phyloP scores from a whole-genome alignment of 169 alveolate species.

The Perkinsus olseni region DNA sequence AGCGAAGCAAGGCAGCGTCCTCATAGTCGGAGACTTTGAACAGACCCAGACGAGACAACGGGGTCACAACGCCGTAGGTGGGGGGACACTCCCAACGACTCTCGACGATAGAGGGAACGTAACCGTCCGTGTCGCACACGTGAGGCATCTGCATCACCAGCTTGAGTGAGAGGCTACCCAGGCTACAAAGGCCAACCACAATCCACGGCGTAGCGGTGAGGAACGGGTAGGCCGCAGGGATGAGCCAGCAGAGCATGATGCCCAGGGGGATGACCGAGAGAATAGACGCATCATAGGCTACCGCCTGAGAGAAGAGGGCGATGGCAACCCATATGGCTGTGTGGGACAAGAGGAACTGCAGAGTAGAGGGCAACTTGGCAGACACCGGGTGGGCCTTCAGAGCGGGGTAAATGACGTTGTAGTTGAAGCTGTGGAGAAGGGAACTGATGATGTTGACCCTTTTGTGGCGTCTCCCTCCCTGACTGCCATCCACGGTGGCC shows the following conservation, averaged over 20 bases:
- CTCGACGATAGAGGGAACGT: not conserved
- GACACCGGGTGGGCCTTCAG: not conserved
- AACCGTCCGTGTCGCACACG: not conserved
- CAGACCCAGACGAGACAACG: not conserved
- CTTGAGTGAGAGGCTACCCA: not conserved
- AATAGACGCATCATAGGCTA: not conserved
- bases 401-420: not conserved
- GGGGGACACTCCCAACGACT: not conserved
- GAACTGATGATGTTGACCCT: not conserved
- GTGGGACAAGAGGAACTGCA: not conserved
- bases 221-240: not conserved
- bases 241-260: not conserved
- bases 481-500: not conserved
- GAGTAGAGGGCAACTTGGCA: not conserved
- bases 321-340: not conserved
- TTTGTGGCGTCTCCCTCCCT: not conserved
- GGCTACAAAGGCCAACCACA: not conserved
- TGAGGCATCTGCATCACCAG: not conserved
- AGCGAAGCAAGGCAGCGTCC: not conserved
- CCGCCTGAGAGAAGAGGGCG: not conserved
- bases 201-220: not conserved
- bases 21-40: not conserved
- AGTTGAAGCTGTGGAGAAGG: not conserved
- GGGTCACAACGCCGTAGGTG: not conserved
- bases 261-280: not conserved